phyloP scores from a whole-genome alignment of 192 early-diverging fungal genomes.

The Glomus cerebriforme region DNA sequence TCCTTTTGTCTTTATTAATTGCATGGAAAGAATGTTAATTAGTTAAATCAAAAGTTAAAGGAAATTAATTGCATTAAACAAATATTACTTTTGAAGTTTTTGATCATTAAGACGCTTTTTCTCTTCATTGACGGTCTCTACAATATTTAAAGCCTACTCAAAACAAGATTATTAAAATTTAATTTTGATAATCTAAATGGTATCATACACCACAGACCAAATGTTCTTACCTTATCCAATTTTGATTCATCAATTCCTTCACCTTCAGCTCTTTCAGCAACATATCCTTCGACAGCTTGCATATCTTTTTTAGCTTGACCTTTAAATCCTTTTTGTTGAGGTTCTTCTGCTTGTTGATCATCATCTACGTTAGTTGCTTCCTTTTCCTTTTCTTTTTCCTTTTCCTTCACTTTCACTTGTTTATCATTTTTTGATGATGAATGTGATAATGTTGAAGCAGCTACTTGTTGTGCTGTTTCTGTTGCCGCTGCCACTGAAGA shows the following conservation, averaged over 20 bases:
- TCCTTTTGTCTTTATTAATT: constrained; percentile 48
- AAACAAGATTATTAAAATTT: not conserved
- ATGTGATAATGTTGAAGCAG: not conserved
- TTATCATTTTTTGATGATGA: not conserved
- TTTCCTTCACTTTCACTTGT: not conserved
- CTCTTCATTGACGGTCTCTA: constrained; percentile 16
- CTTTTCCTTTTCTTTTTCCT: not conserved
- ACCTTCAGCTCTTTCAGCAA: constrained; percentile 45
- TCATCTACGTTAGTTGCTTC: constrained; percentile 33
- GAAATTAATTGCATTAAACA: not conserved
- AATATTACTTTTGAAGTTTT: constrained; percentile 27
- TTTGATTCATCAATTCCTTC: constrained; percentile 52
- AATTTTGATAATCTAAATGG: too few species aligned
- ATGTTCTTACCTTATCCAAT: constrained; percentile 48
- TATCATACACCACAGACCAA: not conserved
- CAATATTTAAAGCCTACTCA: not conserved
- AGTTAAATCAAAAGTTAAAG: not conserved
- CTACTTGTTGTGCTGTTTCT: not conserved
- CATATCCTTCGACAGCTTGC: constrained; percentile 53
- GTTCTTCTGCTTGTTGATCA: constrained; percentile 43
- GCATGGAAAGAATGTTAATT: not conserved
- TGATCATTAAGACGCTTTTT: not conserved
- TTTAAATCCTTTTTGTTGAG: constrained; percentile 47
- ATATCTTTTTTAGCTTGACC: constrained; percentile 60
- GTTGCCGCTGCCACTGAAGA: not conserved